A percentile compares a stretch with the other conserved stretches of the same genome.
Conservation (phyloP, 306 rosid genomes). For the Malus domestica region ASM211411v1 NC_041798.1:37905001-37905500, state of each 20-base stretch:
- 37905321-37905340: slow-evolving; percentile 22
- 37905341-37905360: slow-evolving; percentile 75
- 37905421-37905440: slow-evolving; percentile 28
- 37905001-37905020: slow-evolving; percentile 61
- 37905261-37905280: neutral
- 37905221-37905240: neutral
- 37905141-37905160: neutral
- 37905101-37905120: neutral
- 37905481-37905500: slow-evolving; percentile 92
- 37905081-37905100: neutral
- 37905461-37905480: slow-evolving; percentile 50
- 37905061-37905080: slow-evolving; percentile 31
- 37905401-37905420: slow-evolving; percentile 67
- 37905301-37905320: slow-evolving; percentile 7
- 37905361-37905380: slow-evolving; percentile 57
- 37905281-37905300: neutral
- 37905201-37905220: neutral
- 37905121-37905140: neutral
- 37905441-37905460: slow-evolving; percentile 35
- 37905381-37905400: slow-evolving; percentile 56
- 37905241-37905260: neutral
- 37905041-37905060: slow-evolving; percentile 70
- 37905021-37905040: slow-evolving; percentile 55
- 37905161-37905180: neutral
- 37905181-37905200: neutral